Conservation (phyloP, 2,329 filamentous ascomycete genomes). For the Fusarium tjaetaba region DNA sequence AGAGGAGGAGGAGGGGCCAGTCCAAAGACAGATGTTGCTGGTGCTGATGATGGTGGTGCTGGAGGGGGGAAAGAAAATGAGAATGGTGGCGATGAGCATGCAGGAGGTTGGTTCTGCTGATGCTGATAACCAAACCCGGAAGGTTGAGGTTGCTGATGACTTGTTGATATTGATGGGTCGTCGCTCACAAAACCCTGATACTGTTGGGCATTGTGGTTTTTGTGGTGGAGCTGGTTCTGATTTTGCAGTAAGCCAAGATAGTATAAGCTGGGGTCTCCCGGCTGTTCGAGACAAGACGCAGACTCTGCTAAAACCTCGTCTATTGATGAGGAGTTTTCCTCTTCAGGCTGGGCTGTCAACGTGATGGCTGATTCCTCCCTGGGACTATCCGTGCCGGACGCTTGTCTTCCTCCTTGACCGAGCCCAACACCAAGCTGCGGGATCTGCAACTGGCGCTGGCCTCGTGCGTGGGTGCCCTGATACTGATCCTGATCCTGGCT, state of each 20-base stretch:
- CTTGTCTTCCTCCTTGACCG: conserved; percentile 42
- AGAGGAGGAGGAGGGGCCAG: conserved; percentile 33
- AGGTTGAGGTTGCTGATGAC: conserved; percentile 21
- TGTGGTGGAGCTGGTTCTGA: conserved; percentile 30
- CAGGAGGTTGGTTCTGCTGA: conserved; percentile 18
- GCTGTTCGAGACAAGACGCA: conserved; percentile 24
- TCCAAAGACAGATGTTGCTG: conserved; percentile 28
- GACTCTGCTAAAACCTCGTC: conserved; percentile 26
- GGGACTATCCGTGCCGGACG: conserved; percentile 12
- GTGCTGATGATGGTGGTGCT: conserved; percentile 28
- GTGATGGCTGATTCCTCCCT: conserved; percentile 22
- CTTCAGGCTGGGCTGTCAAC: conserved; percentile 7
- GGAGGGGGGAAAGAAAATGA: conserved; percentile 15
- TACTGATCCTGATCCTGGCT: conserved; percentile 33
- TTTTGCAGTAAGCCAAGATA: conserved; percentile 34
- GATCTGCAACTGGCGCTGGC: conserved; percentile 41
- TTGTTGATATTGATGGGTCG: conserved; percentile 24
- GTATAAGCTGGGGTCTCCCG: conserved; percentile 28
- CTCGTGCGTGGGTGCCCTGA: conserved; percentile 41
- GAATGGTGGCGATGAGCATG: conserved; percentile 31
- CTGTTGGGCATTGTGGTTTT: conserved; percentile 13
- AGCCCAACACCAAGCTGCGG: conserved; percentile 40
- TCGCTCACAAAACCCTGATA: conserved; percentile 23
- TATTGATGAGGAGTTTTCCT: conserved; percentile 17
- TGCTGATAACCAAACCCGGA: conserved; percentile 21